Percentiles rank a stretch among this genome's conserved stretches.
These are phyloP conservation scores for Nicotiana otophora DNA, from an alignment of 257 asterid species.

Conservation along the genomic window DNA sequence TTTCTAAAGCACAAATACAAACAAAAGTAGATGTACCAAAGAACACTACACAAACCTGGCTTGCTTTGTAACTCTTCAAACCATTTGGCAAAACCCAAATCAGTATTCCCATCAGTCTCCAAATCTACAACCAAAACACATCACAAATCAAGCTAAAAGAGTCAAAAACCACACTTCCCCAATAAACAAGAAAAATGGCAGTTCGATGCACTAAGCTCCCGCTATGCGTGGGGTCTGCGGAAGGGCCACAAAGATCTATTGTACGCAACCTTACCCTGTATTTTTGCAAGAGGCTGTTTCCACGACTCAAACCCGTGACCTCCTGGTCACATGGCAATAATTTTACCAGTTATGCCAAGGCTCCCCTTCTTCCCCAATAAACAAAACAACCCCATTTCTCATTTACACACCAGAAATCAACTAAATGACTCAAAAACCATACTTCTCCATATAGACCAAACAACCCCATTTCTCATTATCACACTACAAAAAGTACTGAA, in stretches of 20 bases:
- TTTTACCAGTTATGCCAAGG: no score
- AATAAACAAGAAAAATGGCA: neutral
- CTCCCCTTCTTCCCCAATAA: neutral
- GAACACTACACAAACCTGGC: constrained; percentile 55
- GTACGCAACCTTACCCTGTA: no score
- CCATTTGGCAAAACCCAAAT: constrained; percentile 79
- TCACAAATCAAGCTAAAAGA: neutral
- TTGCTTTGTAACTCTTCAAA: constrained; percentile 58
- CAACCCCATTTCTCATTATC: neutral
- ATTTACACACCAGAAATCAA: neutral
- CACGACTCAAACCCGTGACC: no score
- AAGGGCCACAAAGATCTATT: no score
- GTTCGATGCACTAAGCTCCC: no score
- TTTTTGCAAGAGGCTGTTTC: no score
- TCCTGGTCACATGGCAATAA: no score
- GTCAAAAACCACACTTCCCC: neutral
- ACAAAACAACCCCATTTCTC: neutral
- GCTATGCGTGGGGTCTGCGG: no score
- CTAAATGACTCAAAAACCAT: neutral
- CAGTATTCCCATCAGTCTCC: constrained; percentile 54
- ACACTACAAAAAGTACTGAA: no score
- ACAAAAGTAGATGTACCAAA: neutral
- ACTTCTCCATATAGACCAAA: neutral
- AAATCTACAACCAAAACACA: constrained; percentile 39
- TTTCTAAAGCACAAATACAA: neutral